Conservation (phyloP, 106 monocot genomes). For the Iris macrosiphon region DNA sequence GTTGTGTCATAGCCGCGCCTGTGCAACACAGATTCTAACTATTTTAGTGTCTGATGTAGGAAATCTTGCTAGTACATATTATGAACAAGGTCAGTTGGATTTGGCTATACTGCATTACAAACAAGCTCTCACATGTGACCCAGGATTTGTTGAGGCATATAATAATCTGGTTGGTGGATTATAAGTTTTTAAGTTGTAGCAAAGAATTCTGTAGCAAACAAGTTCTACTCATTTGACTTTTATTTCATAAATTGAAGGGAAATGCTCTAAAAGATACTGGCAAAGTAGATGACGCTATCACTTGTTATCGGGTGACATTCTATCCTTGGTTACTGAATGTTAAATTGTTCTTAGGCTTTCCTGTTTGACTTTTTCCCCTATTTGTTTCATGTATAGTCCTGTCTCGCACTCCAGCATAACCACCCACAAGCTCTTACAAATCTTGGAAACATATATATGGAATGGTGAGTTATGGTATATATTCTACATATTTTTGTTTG, state of each 20-base stretch:
- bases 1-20: too few relatives aligned
- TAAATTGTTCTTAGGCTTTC: neutral
- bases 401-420: slow-evolving; percentile 74
- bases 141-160: slow-evolving; percentile 82
- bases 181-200: too few relatives aligned
- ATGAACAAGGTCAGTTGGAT: slow-evolving; percentile 93
- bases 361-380: neutral
- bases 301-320: slow-evolving; percentile 52
- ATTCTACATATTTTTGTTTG: too few relatives aligned
- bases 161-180: slow-evolving; percentile 86
- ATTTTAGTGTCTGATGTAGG: too few relatives aligned
- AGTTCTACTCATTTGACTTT: too few relatives aligned
- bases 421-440: slow-evolving; percentile 97
- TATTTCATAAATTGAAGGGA: too few relatives aligned
- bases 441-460: slow-evolving; percentile 92
- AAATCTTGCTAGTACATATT: slow-evolving; percentile 63
- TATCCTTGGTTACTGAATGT: too few relatives aligned
- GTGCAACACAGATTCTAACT: too few relatives aligned
- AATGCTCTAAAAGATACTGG: slow-evolving; percentile 96
- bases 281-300: slow-evolving; percentile 84
- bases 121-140: slow-evolving; percentile 75
- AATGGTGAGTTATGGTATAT: slow-evolving; percentile 44
- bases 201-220: too few relatives aligned
- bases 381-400: slow-evolving; percentile 46
- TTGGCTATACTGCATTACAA: slow-evolving; percentile 87